These are phyloP conservation scores for Waltergamsia citrina DNA, from an alignment of 2,329 filamentous ascomycete species.

Conservation along the genomic window DNA sequence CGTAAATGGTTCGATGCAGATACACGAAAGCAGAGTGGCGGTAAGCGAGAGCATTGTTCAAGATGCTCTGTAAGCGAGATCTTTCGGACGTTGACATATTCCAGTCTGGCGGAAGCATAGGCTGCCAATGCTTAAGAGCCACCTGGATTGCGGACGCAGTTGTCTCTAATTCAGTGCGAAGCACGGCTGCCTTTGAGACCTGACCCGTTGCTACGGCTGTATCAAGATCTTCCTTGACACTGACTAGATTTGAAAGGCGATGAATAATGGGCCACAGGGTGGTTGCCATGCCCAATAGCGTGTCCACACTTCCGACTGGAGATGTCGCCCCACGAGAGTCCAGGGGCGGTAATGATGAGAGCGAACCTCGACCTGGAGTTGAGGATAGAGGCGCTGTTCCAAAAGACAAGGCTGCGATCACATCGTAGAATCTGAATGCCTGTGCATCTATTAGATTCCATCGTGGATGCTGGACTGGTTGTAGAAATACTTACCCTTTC, in stretches of 20 bases:
- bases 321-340: constrained; percentile 33
- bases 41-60: constrained; percentile 52
- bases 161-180: constrained; percentile 39
- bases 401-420: constrained; percentile 53
- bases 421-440: constrained; percentile 58
- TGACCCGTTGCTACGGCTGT: constrained; percentile 30
- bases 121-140: constrained; percentile 46
- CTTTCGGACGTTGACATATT: constrained; percentile 18
- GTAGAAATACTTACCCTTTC: constrained; percentile 41
- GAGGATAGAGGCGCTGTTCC: constrained; percentile 46
- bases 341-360: constrained; percentile 36
- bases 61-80: constrained; percentile 39
- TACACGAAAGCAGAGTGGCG: constrained; percentile 49
- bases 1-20: constrained; percentile 45
- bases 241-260: constrained; percentile 44
- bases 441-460: constrained; percentile 16
- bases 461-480: too few species aligned
- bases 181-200: constrained; percentile 32
- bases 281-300: constrained; percentile 50
- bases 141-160: constrained; percentile 45
- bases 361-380: constrained; percentile 34
- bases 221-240: constrained; percentile 42
- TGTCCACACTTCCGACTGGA: constrained; percentile 43
- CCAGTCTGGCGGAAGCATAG: constrained; percentile 29
- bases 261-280: constrained; percentile 56